phyloP scores from a whole-genome alignment of 2,329 filamentous ascomycete species.

The Claviceps sp. region DNA sequence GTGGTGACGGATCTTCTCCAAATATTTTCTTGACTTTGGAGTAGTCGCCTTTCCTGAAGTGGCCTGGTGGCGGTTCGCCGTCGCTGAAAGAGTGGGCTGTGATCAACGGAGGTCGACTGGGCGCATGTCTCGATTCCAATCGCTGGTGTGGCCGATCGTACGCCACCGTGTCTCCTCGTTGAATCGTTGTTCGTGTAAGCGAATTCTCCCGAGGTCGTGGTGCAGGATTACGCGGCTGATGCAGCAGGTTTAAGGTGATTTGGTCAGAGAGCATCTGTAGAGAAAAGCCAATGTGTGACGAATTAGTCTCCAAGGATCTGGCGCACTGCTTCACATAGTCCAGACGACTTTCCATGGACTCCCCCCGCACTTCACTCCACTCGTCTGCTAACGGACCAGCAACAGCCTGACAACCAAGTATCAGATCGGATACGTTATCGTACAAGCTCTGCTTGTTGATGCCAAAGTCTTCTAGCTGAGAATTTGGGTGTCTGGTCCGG shows the following conservation, averaged over 20 bases:
- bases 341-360: constrained; percentile 76
- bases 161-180: constrained; percentile 44
- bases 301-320: constrained; percentile 71
- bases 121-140: constrained; percentile 37
- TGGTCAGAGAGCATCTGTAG: constrained; percentile 78
- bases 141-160: constrained; percentile 42
- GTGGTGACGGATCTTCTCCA: constrained; percentile 47
- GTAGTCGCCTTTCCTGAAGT: constrained; percentile 45
- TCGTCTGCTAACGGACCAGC: constrained; percentile 85
- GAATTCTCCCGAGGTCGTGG: constrained; percentile 30
- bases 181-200: constrained; percentile 35
- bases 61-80: constrained; percentile 37
- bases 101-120: constrained; percentile 32
- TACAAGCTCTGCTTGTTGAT: constrained; percentile 88
- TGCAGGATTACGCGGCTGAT: constrained; percentile 22
- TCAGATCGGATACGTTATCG: constrained; percentile 80
- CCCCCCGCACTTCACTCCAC: constrained; percentile 85
- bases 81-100: constrained; percentile 53
- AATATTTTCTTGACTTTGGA: constrained; percentile 55
- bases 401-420: constrained; percentile 81
- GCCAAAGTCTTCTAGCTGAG: constrained; percentile 75
- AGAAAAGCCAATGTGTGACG: constrained; percentile 77
- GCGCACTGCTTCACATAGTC: constrained; percentile 66
- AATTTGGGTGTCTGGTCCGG: constrained; percentile 66
- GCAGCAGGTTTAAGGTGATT: constrained; percentile 44